Base-by-base conservation (phyloP, 2,329 filamentous ascomycete genomes). In the Beauveria sp. region DNA sequence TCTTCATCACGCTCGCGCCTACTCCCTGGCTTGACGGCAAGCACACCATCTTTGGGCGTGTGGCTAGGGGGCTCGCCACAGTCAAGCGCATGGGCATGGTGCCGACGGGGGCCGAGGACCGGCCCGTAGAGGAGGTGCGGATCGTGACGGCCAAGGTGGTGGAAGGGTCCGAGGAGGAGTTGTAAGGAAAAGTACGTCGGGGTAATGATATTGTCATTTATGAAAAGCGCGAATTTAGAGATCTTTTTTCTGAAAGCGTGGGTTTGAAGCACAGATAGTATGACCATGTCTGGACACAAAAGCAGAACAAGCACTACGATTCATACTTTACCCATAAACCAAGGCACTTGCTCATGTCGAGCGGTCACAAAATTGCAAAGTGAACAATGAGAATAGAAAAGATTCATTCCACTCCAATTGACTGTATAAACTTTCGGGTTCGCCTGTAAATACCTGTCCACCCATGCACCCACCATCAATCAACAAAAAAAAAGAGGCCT, bases 1-100 rank as follows among this genome's bases (percentile, higher is more conserved):
- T 98, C 76, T 98, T 98, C 73, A 87, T 99, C 67, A 98, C 95
- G 0, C 81, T 98, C 40, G 93, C 92, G 8, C 93, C 93, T 5
- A 93, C 95, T 18, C 95, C 95, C 0, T 98, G 93, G 93, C 77
- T 99, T 63, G 95, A 99, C 75, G 92, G 93, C 24, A 97, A 96
- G 75, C 93, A 99, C 74, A 96, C 93, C 12, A 96, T 99, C 67
- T 99, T 99, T 72, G 95, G 95, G 1, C 80, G 93, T 60, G 92
- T 99, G 45, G 93, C 89, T 78, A 84, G 77, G 60, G 95, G 95
- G 0, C 85, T 98, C 83, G 80, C 83, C 62, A 81, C 93, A n/a
- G 87, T 98, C 31, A 88, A 91, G 79, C 83, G 91, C 66, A 90
- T 99, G 85, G 95, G 93, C 0, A 73, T 95, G 62, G 91, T 96